Evolutionary conservation across 2,329 filamentous ascomycete genomes (phyloP).

Genomic region (Endothia cerciana): DNA sequence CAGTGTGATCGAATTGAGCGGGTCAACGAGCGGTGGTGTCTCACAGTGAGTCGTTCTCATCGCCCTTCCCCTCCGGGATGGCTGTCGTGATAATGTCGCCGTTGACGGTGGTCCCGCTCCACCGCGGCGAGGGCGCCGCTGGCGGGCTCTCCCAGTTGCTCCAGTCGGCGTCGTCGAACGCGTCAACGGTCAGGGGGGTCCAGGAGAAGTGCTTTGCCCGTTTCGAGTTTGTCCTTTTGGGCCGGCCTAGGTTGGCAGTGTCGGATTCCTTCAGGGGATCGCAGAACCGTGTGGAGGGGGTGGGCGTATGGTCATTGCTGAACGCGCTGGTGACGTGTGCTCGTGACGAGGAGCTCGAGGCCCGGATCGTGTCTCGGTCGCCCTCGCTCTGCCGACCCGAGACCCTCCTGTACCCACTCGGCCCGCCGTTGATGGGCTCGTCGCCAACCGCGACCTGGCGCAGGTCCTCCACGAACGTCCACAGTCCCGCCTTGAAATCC

Average conservation of each 20-base stretch:
- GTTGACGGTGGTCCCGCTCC: constrained; percentile 65
- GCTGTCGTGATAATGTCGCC: constrained; percentile 48
- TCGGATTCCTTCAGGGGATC: constrained; percentile 25
- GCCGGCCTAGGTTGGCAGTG: constrained; percentile 24
- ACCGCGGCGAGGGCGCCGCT: constrained; percentile 56
- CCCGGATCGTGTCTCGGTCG: constrained; percentile 53
- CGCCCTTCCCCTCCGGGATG: constrained; percentile 50
- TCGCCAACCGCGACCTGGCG: constrained; percentile 95
- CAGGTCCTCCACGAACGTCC: constrained; percentile 94
- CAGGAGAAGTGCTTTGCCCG: constrained; percentile 61
- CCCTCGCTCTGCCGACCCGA: constrained; percentile 27
- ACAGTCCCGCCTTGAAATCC: constrained; percentile 86
- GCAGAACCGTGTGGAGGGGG: constrained; percentile 29
- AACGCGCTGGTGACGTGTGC: constrained; percentile 49
- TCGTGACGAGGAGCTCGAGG: constrained; percentile 43
- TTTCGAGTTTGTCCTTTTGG: constrained; percentile 36
- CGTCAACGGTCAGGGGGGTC: constrained; percentile 61
- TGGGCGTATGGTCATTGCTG: constrained; percentile 38
- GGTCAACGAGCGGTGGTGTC: constrained; percentile 33
- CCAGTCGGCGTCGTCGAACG: constrained; percentile 66
- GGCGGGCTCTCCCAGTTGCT: constrained; percentile 65
- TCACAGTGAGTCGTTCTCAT: constrained; percentile 56
- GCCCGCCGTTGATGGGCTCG: constrained; percentile 70
- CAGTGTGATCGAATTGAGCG: neutral
- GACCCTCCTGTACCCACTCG: constrained; percentile 29